Base-by-base conservation (phyloP, 2,329 filamentous ascomycete species). In the Cladophialophora yegresii region DNA sequence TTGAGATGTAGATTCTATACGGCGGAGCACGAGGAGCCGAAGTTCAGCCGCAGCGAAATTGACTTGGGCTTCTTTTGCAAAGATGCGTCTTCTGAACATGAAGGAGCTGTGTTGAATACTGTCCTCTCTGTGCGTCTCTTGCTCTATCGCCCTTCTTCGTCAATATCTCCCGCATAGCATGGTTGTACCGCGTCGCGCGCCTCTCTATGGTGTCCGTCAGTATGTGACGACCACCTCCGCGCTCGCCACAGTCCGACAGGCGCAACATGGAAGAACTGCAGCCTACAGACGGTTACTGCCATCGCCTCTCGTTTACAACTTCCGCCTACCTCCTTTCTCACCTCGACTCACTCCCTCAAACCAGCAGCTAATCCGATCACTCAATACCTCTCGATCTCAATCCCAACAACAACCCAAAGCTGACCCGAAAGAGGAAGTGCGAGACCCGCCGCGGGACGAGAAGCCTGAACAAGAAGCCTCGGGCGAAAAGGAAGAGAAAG, bases 401-500 rank as follows among this genome's bases (percentile, higher is more conserved):
- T 62, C 33, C 53, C 67, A 71, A 62, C 67, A 71, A 64, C 65
- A 69, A 61, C 67, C 69, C 13, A 66, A 70, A 64, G 68, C 72
- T 36, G 64, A 69, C 43, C 69, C 67, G 10, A 65, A 70, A 61
- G 64, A 73, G 53, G 66, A 72, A 33, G 66, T 71, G 20, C 69
- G 69, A 62, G 69, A 70, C 55, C 66, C 66, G 22, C 68, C 72
- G 26, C 60, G 70, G 69, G 61, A 68, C 55, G 67, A 67, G 50
- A 55, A 69, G 62, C 72, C 79, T 65, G 71, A 82, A 50, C 71
- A 80, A 50, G 74, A 79, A 58, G 74, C 78, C 50, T 54, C 43
- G 20, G 72, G 77, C 78, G 55, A 75, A 79, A 67, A 72, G 78
- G 33, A 77, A 79, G 47, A 71, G 75, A 58, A 72, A 72, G 40